Evolutionary conservation across 2,329 filamentous ascomycete genomes (phyloP).

Genomic region (Pleoardoris graminearum): DNA sequence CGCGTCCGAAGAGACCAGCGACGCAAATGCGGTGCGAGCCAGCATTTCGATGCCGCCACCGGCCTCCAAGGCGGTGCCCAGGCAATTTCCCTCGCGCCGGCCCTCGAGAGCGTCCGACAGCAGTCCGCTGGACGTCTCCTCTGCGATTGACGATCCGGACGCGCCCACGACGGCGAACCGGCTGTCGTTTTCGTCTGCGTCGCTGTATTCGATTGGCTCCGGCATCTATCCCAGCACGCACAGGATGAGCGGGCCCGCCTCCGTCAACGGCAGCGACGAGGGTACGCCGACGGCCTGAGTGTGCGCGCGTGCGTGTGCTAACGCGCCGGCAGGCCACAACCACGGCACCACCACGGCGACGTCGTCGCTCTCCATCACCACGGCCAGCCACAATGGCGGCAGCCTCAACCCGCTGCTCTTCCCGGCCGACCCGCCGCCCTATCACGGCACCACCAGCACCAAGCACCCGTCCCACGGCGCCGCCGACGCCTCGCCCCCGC

Average conservation of each 20-base stretch:
- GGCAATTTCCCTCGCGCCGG: constrained; percentile 48
- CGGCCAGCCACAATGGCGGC: constrained; percentile 50
- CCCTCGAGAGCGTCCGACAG: constrained; percentile 50
- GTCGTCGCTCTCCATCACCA: constrained; percentile 50
- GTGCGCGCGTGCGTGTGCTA: not conserved
- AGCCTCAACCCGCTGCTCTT: constrained; percentile 42
- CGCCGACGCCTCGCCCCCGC: constrained; percentile 1
- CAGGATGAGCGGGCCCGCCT: constrained; percentile 54
- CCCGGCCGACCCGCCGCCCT: constrained; percentile 31
- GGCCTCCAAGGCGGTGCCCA: constrained; percentile 48
- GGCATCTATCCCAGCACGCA: constrained; percentile 58
- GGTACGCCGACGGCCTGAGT: constrained; percentile 26
- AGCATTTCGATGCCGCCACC: constrained; percentile 68
- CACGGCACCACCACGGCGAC: constrained; percentile 49
- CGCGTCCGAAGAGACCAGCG: constrained; percentile 62
- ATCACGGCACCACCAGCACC: not conserved
- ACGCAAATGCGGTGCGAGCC: constrained; percentile 61
- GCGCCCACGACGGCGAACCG: constrained; percentile 60
- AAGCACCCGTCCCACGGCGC: constrained; percentile 7
- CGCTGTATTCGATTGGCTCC: constrained; percentile 68
- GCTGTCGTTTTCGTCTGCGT: constrained; percentile 67
- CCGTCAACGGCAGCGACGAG: constrained; percentile 52
- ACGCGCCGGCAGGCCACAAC: constrained; percentile 19
- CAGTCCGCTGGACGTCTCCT: constrained; percentile 48
- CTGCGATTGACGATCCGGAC: constrained; percentile 55